Evolutionary conservation across 257 asterid species (phyloP), one percentile per base, ranked within the genome.

Genomic region (Scutellaria baicalensis): DNA sequence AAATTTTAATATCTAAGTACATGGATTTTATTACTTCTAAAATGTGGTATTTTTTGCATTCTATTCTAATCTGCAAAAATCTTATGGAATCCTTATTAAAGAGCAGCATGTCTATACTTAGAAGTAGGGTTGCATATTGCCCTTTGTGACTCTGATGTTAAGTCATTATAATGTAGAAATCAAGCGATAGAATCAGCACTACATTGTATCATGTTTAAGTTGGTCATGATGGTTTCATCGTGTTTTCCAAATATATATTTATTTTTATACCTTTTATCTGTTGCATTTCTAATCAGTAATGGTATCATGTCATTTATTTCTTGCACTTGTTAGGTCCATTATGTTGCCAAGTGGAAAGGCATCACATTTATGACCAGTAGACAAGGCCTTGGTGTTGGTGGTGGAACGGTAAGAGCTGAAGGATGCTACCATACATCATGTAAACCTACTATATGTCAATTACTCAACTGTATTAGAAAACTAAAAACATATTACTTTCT

Each of bases 321-420:
- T 72, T 68, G 63, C 56, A 64, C 16, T 43, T 57, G 59, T 60
- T 77, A 93, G 99, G 84, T 93, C 33, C 99, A 93, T 75, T 93
- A 93, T n/a, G 99, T 93, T 7, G 97, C 99, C 61, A 90, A 90
- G 84, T 93, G 97, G 97, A 89, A 75, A 85, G 85, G 87, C 78
- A 77, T 91, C 65, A 91, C 99, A 12, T 91, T 90, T 77, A 90
- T 91, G 97, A 93, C 96, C 44, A 90, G 97, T 68, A 79, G 97
- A 77, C 97, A 93, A 80, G 98, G 97, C 69, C 77, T 89, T 40
- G 97, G 96, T 49, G 97, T 93, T 73, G 85, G 89, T 66, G 98
- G 97, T 68, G 99, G 99, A 82, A 90, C 96, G 79, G 97, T 92
- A 84, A 78, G 90, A 14, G 31, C 57, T 48, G 74, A 62, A 60